These are phyloP conservation scores for Hortiboletus flavorubellus DNA, from an alignment of 768 basidiomycete genomes.

Conservation along the genomic window DNA sequence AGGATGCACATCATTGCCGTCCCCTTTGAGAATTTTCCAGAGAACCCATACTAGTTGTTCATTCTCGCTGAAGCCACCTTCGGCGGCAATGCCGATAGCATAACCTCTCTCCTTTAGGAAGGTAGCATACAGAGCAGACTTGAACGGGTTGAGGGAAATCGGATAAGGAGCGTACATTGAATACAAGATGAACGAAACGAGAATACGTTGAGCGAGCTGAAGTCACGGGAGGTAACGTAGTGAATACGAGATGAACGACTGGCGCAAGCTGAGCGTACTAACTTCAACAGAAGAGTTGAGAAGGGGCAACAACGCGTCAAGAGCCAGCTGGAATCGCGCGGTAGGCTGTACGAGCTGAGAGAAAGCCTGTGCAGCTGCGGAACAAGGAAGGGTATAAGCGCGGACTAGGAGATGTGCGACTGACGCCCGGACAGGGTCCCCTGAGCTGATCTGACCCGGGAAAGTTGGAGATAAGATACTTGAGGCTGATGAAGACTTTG, in stretches of 20 bases:
- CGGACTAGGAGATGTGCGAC: conserved; percentile 64
- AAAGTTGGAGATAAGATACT: conserved; percentile 34
- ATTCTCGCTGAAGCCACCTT: conserved; percentile 51
- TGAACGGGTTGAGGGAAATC: conserved; percentile 79
- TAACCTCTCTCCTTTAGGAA: conserved; percentile 66
- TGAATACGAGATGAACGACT: conserved; percentile 16
- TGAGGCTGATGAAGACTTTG: conserved; percentile 31
- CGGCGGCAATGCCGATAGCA: conserved; percentile 49
- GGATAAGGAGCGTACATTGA: conserved; percentile 79
- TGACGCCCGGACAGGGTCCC: conserved; percentile 52
- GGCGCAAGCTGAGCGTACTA: conserved; percentile 23
- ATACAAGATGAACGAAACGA: conserved; percentile 77
- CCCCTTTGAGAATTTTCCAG: conserved; percentile 83
- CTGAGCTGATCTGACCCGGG: conserved; percentile 32
- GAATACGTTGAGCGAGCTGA: conserved; percentile 69
- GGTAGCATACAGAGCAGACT: conserved; percentile 62
- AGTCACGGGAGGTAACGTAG: conserved; percentile 9
- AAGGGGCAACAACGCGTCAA: conserved; percentile 75
- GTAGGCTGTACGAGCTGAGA: conserved; percentile 71
- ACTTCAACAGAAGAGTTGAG: conserved; percentile 60
- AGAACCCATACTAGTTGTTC: conserved; percentile 84
- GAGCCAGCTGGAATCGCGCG: conserved; percentile 78
- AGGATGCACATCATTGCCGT: conserved; percentile 67
- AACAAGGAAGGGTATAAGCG: conserved; percentile 71
- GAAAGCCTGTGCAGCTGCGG: conserved; percentile 73